These are phyloP conservation scores for Phytophthora pseudosyringae DNA, from an alignment of 352 stramenopile species.

Conservation along the genomic window DNA sequence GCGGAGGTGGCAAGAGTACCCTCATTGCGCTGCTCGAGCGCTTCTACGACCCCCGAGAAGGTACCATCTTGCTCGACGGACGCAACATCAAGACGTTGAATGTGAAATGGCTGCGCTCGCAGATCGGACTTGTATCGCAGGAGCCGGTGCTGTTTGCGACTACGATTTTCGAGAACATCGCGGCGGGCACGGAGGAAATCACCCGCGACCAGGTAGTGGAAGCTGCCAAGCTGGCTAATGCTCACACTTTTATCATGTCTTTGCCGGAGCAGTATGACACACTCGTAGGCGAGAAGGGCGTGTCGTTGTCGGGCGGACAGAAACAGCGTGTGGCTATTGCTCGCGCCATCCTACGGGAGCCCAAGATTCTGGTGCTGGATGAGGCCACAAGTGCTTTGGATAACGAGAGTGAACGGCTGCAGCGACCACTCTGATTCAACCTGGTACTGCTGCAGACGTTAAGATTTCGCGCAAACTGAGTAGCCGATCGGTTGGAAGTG, in stretches of 20 bases:
- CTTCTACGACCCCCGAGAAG: conserved; percentile 89
- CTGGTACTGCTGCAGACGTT: background rate
- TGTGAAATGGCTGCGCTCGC: conserved; percentile 66
- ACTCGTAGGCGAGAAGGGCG: conserved; percentile 56
- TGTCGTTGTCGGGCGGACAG: conserved; percentile 80
- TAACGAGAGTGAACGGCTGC: conserved; percentile 42
- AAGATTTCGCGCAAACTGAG: conserved; percentile 15
- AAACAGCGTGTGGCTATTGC: conserved; percentile 67
- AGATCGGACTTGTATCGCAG: conserved; percentile 83
- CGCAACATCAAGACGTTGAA: conserved; percentile 80
- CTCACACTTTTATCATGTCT: conserved; percentile 69
- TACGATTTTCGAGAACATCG: conserved; percentile 93
- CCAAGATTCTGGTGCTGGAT: conserved; percentile 64
- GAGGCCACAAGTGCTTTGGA: conserved; percentile 67
- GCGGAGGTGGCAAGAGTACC: conserved; percentile 45
- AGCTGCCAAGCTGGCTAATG: conserved; percentile 50
- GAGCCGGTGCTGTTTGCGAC: conserved; percentile 91
- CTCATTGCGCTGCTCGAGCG: conserved; percentile 72
- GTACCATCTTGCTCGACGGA: conserved; percentile 83
- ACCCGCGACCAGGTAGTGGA: conserved; percentile 77
- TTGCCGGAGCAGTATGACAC: conserved; percentile 91
- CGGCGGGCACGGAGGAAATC: conserved; percentile 60
- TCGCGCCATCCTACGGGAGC: conserved; percentile 51
- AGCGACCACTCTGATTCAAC: conserved; percentile 23
- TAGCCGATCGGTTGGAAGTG: conserved; percentile 7